A percentile compares a stretch with the other conserved stretches of the same genome.
Evolutionary conservation across 306 rosid genomes (phyloP).

Genomic region (Rosa persica): DNA sequence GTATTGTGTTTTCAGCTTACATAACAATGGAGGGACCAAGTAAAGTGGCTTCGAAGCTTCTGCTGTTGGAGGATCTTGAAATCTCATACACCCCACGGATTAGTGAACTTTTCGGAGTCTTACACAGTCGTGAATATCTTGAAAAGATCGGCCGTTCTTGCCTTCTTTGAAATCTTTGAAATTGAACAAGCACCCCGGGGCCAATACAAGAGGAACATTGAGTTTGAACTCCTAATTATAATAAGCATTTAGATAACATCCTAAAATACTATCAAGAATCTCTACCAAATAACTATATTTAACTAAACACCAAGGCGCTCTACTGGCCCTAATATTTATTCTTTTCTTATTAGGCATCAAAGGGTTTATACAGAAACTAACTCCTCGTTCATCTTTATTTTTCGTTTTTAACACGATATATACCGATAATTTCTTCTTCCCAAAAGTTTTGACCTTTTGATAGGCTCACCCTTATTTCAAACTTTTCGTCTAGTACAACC

Average conservation of each 20-base stretch:
- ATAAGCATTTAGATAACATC: too few species aligned
- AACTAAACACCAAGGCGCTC: too few species aligned
- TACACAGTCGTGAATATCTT: conserved; percentile 13
- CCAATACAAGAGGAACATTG: too few species aligned
- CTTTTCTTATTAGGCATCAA: too few species aligned
- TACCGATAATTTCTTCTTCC: neutral
- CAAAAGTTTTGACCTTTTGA: too few species aligned
- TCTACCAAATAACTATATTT: too few species aligned
- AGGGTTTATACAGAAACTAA: neutral
- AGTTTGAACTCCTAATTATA: too few species aligned
- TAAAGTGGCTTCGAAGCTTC: conserved; percentile 39
- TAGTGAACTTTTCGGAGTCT: too few species aligned
- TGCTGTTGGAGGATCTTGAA: conserved; percentile 66
- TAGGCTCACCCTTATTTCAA: neutral
- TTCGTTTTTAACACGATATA: neutral
- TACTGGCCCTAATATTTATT: too few species aligned
- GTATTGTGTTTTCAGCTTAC: conserved; percentile 29
- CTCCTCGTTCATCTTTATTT: neutral
- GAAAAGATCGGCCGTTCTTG: conserved; percentile 49
- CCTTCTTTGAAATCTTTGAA: conserved; percentile 26
- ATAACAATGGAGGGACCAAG: conserved; percentile 30
- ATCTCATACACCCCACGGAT: conserved; percentile 10
- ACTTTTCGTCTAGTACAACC: neutral
- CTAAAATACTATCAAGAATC: too few species aligned
- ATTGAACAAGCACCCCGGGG: neutral